Evolutionary conservation across 1,139 yeast species (phyloP).

Genomic region (Kazachstania sp.): DNA sequence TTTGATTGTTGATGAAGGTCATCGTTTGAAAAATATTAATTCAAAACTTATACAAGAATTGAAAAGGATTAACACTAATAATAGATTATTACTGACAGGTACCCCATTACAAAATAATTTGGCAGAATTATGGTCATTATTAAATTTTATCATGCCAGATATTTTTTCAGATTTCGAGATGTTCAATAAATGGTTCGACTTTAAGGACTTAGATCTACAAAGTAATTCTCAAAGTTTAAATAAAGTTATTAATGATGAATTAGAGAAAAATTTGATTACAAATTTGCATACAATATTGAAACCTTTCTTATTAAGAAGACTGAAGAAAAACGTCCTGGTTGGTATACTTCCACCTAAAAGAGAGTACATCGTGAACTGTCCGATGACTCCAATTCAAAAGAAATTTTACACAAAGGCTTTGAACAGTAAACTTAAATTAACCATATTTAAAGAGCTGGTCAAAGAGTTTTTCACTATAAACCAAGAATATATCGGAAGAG

Average conservation of each 20-base stretch:
- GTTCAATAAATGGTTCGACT: constrained; percentile 92
- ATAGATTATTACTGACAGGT: constrained; percentile 76
- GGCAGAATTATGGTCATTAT: constrained; percentile 80
- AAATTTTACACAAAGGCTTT: constrained; percentile 56
- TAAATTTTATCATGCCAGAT: constrained; percentile 85
- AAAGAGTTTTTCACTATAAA: constrained; percentile 36
- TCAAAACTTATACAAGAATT: constrained; percentile 65
- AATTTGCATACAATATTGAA: constrained; percentile 80
- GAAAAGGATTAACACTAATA: constrained; percentile 55
- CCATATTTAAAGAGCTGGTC: constrained; percentile 39
- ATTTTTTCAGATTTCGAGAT: constrained; percentile 82
- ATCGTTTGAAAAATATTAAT: constrained; percentile 74
- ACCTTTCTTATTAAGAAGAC: constrained; percentile 76
- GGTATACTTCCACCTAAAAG: constrained; percentile 69
- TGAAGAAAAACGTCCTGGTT: constrained; percentile 64
- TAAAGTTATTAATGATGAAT: constrained; percentile 46
- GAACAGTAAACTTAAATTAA: constrained; percentile 36
- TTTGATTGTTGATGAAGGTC: constrained; percentile 93
- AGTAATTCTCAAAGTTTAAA: constrained; percentile 36
- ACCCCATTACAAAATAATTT: constrained; percentile 90
- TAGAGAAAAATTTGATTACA: constrained; percentile 53
- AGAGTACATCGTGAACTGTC: constrained; percentile 73
- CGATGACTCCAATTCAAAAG: constrained; percentile 55
- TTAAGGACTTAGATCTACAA: constrained; percentile 38
- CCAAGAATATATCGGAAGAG: constrained; percentile 32